Base-by-base conservation (phyloP, 305 asterid species). In the Fraxinus sp. region DNA sequence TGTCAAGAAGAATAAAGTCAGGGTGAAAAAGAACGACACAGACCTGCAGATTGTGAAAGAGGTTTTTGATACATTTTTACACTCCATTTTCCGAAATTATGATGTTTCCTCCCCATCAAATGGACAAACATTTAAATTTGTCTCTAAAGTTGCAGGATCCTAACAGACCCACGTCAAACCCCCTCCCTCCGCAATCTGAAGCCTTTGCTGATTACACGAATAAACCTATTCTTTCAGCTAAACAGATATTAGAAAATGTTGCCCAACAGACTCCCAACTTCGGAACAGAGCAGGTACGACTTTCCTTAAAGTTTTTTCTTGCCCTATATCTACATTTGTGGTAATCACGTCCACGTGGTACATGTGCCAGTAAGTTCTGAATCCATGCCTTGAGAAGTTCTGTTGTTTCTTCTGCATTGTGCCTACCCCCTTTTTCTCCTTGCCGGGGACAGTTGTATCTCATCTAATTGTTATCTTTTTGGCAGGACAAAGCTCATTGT, bases 401-500 rank as follows among this genome's bases (percentile, higher is more conserved):
- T 57, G 49, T 46, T 41, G 36, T 20, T 82, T 82, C 62, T 81
- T 44, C 74, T 66, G 72, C 74, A 32, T 2, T 5, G 7, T 71
- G 76, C 22, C 68, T 10, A 28, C 74, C 74, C 36, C 74, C 75
- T 75, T 66, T 74, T 33, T 52, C 46, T 76, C 57, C 81, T 62
- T 46, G 41, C 35, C 73, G 78, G 44, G 10, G 76, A 86, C 80
- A 77, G 76, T 83, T 78, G 79, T 59, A 86, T 79, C 85, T 91
- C 70, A 85, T 84, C 62, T 76, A 76, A 77, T 89, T 88, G 39
- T 85, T 78, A 37, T 81, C 74, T 84, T 18, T 81, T 62, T 90
- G 89, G 81, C 97, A 96, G 99, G 99, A 96, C 86, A 96, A 96
- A 91, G 97, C 98, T 84, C 98, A 96, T 84, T 96, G 99, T 75